phyloP scores from a whole-genome alignment of 106 monocot species.

The Hemerocallis citrina region DNA sequence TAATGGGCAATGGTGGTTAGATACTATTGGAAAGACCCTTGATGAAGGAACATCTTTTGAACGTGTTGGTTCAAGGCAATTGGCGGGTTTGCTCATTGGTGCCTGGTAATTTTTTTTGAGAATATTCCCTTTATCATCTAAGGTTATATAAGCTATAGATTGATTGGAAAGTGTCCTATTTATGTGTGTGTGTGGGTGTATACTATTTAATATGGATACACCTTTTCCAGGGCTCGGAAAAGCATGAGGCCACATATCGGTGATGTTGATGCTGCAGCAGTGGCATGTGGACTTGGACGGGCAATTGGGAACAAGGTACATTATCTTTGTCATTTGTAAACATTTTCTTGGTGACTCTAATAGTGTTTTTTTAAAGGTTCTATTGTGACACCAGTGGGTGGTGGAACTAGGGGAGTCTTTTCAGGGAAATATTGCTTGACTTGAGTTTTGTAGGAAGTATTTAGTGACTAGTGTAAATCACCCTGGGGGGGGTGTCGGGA shows the following conservation, averaged over 20 bases:
- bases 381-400: neutral
- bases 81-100: conserved; percentile 60
- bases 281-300: conserved; percentile 88
- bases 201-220: neutral
- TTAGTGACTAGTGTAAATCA: too few species aligned
- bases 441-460: too few species aligned
- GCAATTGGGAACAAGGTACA: conserved; percentile 86
- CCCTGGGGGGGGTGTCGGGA: too few species aligned
- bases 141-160: neutral
- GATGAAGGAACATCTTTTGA: conserved; percentile 60
- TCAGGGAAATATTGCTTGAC: neutral
- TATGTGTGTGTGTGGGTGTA: too few species aligned
- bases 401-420: neutral
- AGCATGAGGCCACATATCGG: conserved; percentile 66
- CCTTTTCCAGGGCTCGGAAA: conserved; percentile 52
- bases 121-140: neutral
- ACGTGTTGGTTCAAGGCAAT: conserved; percentile 73
- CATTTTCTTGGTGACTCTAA: neutral
- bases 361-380: neutral
- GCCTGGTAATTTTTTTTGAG: conserved; percentile 40
- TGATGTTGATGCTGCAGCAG: conserved; percentile 95
- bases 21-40: conserved; percentile 48
- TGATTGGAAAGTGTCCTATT: neutral
- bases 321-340: neutral
- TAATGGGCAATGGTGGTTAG: conserved; percentile 79